Evolutionary conservation across 768 basidiomycete species (phyloP).

Genomic region (Gymnopilus dilepis): DNA sequence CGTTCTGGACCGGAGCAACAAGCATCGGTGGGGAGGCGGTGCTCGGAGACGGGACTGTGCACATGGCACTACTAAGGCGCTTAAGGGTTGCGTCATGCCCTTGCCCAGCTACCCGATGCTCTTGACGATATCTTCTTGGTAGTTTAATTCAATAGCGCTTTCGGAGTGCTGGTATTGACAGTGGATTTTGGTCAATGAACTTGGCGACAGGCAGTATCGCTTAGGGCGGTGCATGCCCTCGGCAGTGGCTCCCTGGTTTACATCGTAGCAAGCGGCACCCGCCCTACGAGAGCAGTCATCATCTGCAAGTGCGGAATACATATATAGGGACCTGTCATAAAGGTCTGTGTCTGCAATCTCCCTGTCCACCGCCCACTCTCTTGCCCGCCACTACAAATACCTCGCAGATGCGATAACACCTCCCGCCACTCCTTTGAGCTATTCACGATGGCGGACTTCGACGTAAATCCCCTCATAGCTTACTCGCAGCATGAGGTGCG

Average conservation of each 20-base stretch:
- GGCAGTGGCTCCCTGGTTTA: conserved; percentile 2
- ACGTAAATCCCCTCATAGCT: conserved; percentile 41
- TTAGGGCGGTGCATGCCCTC: conserved; percentile 7
- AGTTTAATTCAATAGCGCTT: not conserved
- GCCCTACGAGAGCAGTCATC: not conserved
- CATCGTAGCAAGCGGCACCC: not conserved
- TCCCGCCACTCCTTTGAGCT: conserved; percentile 1
- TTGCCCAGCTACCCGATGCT: conserved; percentile 4
- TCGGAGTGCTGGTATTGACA: not conserved
- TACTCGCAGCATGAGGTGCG: conserved; percentile 43
- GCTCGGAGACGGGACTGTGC: conserved; percentile 6
- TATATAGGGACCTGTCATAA: conserved; percentile 5
- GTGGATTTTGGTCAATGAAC: not conserved
- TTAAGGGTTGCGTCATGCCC: conserved; percentile 13
- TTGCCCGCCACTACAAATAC: conserved; percentile 15
- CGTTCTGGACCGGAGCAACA: conserved; percentile 7
- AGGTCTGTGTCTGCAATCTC: conserved; percentile 1
- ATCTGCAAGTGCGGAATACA: conserved; percentile 1
- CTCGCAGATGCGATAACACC: not conserved
- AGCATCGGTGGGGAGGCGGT: conserved; percentile 18
- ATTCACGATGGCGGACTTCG: conserved; percentile 32
- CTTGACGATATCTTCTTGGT: conserved; percentile 14
- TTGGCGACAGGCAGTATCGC: not conserved
- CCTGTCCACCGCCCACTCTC: conserved; percentile 11
- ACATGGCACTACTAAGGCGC: conserved; percentile 8